phyloP scores from a whole-genome alignment of 495 filamentous ascomycete species.

The Penicillium turbatum region DNA sequence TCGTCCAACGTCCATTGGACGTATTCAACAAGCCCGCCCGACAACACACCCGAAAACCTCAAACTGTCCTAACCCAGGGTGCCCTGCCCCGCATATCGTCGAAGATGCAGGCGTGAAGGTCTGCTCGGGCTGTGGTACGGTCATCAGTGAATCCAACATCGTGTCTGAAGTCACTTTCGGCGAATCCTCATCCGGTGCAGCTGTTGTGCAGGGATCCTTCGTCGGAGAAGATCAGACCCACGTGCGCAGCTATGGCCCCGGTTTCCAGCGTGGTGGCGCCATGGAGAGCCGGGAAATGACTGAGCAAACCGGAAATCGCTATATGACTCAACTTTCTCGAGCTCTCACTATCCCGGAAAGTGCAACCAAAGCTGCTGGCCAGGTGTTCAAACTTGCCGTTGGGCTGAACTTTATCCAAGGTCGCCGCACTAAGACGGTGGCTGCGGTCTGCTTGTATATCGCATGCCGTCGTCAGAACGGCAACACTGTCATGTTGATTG shows the following conservation, averaged over 20 bases:
- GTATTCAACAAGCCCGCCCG: conserved; percentile 32
- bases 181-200: conserved; percentile 75
- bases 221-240: conserved; percentile 75
- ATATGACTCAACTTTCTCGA: conserved; percentile 47
- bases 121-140: conserved; percentile 78
- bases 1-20: conserved; percentile 35
- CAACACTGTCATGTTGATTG: conserved; percentile 78
- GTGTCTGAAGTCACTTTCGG: conserved; percentile 89
- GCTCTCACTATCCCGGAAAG: conserved; percentile 53
- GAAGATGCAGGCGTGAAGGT: conserved; percentile 55
- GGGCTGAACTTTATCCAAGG: conserved; percentile 79
- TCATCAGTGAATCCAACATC: conserved; percentile 78
- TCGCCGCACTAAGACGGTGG: conserved; percentile 76
- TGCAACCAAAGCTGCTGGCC: conserved; percentile 57
- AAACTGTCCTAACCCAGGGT: conserved; percentile 47
- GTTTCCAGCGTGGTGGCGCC: conserved; percentile 52
- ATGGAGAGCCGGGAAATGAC: conserved; percentile 67
- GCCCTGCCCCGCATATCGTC: conserved; percentile 45
- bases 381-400: conserved; percentile 74
- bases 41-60: conserved; percentile 41
- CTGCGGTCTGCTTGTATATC: conserved; percentile 81
- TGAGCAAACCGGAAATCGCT: conserved; percentile 57
- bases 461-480: conserved; percentile 66
- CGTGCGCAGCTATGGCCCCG: conserved; percentile 56
- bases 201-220: conserved; percentile 85